phyloP scores from a whole-genome alignment of 2,329 filamentous ascomycete genomes.

The Rhynchosporium secalis region DNA sequence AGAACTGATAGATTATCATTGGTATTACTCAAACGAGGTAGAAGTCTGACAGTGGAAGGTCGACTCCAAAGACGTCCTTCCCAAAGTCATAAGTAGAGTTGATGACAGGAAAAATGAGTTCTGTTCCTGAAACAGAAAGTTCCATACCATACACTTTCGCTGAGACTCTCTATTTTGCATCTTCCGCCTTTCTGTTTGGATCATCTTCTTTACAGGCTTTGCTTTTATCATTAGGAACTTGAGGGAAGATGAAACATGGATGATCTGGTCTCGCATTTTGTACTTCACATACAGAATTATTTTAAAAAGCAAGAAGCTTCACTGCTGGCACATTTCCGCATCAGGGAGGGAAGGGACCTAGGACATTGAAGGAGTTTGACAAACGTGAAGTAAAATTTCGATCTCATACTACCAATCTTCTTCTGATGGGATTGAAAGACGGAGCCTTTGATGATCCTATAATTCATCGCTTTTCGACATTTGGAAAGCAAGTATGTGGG shows the following conservation, averaged over 20 bases:
- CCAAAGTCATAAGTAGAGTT: no score
- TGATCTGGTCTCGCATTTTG: neutral
- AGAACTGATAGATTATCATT: no score
- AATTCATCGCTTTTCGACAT: neutral
- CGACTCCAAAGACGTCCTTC: no score
- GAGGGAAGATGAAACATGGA: neutral
- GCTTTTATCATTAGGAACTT: neutral
- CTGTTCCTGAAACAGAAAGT: no score
- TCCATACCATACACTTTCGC: neutral
- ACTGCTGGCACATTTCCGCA: neutral
- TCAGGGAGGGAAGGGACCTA: neutral
- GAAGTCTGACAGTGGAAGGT: no score
- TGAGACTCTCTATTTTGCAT: neutral
- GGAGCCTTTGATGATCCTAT: neutral
- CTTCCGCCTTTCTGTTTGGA: neutral
- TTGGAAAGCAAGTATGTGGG: neutral
- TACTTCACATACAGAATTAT: neutral
- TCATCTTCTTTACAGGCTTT: neutral
- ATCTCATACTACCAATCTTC: no score
- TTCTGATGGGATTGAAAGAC: no score
- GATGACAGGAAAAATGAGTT: no score
- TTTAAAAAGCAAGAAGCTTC: neutral
- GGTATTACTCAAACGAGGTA: no score
- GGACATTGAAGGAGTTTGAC: no score
- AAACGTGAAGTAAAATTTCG: no score